These are phyloP conservation scores for Skeletonema grethae DNA, from an alignment of 108 stramenopile species.

Conservation along the genomic window DNA sequence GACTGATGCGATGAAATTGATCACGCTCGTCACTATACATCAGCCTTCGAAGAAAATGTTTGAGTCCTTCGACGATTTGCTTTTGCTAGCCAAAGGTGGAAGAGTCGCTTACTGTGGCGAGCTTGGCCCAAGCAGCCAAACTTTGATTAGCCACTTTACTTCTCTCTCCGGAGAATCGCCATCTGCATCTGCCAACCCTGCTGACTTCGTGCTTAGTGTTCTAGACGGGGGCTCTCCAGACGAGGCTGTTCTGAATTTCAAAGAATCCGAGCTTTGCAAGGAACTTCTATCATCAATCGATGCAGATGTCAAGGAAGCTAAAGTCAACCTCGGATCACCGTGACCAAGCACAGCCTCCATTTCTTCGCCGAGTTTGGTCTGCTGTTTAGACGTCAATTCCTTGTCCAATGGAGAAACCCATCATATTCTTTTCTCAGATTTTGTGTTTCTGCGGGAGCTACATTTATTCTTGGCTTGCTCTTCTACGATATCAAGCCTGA, in stretches of 20 bases:
- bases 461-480: conserved; percentile 38
- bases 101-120: conserved; percentile 34
- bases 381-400: conserved; percentile 34
- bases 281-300: conserved; percentile 1
- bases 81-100: conserved; percentile 41
- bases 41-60: conserved; percentile 43
- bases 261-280: conserved; percentile 1
- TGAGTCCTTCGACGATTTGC: conserved; percentile 41
- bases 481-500: conserved; percentile 37
- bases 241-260: conserved; percentile 22
- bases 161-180: conserved; percentile 9
- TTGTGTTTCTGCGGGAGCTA: conserved; percentile 11
- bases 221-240: conserved; percentile 32
- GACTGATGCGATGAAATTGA: conserved; percentile 32
- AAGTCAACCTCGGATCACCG: not conserved
- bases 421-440: conserved; percentile 46
- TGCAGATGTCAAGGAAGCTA: conserved; percentile 14
- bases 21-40: conserved; percentile 43
- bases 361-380: conserved; percentile 31
- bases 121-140: conserved; percentile 5
- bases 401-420: conserved; percentile 51
- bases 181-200: conserved; percentile 18
- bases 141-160: conserved; percentile 29
- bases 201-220: conserved; percentile 30
- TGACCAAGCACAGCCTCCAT: not conserved